Conservation (phyloP, 106 monocot genomes). For the Acorus gramineus region DNA sequence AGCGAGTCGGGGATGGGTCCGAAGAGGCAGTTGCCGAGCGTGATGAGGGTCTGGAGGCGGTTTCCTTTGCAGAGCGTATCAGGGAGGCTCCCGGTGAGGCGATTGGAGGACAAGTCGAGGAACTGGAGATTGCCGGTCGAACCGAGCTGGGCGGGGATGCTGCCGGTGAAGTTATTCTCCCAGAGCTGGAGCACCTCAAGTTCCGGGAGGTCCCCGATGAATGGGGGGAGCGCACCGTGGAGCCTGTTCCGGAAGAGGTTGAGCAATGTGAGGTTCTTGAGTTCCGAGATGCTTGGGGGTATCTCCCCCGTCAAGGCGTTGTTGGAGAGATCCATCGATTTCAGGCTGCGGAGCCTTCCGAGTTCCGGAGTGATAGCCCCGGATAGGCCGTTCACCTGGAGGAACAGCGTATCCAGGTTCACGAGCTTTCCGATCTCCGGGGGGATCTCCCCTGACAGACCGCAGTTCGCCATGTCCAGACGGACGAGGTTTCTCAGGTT, state of each 20-base stretch:
- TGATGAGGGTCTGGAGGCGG: slow-evolving; percentile 44
- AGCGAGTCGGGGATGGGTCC: slow-evolving; percentile 40
- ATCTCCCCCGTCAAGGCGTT: slow-evolving; percentile 29
- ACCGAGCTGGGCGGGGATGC: slow-evolving; percentile 32
- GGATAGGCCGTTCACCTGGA: slow-evolving; percentile 32
- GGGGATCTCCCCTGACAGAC: slow-evolving; percentile 26
- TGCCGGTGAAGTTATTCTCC: slow-evolving; percentile 68
- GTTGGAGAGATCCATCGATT: slow-evolving; percentile 37
- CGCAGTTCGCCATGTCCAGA: slow-evolving; percentile 32
- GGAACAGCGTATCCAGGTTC: slow-evolving; percentile 29
- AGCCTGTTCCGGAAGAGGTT: slow-evolving; percentile 64
- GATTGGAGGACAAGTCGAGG: slow-evolving; percentile 48
- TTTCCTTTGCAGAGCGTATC: slow-evolving; percentile 29
- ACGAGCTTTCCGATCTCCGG: slow-evolving; percentile 21
- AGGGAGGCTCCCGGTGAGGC: slow-evolving; percentile 43
- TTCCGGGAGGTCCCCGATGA: slow-evolving; percentile 42
- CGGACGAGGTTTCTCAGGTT: slow-evolving; percentile 17
- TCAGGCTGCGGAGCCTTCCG: slow-evolving; percentile 19
- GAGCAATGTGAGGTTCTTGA: slow-evolving; percentile 50
- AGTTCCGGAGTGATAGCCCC: slow-evolving; percentile 23
- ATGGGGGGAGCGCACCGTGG: slow-evolving; percentile 46
- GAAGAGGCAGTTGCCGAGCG: slow-evolving; percentile 54
- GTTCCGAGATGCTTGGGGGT: slow-evolving; percentile 27
- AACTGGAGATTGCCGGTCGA: slow-evolving; percentile 27
- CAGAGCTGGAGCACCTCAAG: slow-evolving; percentile 71